A percentile compares a stretch with the other conserved stretches of the same genome.
phyloP scores from a whole-genome alignment of 2,329 filamentous ascomycete genomes.

The Cladosporium sp. region DNA sequence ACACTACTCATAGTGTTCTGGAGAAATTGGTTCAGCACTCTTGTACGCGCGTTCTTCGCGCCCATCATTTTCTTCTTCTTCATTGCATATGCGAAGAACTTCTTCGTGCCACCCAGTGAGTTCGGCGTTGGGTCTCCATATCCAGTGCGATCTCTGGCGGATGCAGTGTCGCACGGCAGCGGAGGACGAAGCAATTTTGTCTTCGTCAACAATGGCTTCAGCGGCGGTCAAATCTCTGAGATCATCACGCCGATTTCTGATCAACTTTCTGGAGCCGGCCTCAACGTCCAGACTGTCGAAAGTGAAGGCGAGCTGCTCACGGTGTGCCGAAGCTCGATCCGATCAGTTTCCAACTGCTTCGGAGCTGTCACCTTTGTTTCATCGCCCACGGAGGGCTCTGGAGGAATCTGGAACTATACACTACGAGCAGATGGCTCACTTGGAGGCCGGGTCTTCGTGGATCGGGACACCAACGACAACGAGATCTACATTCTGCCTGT shows the following conservation, averaged over 20 bases:
- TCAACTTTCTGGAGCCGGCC: constrained; percentile 59
- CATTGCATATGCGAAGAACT: constrained; percentile 71
- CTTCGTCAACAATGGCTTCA: constrained; percentile 73
- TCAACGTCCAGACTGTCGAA: constrained; percentile 57
- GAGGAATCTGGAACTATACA: constrained; percentile 81
- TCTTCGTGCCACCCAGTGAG: constrained; percentile 75
- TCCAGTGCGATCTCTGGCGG: constrained; percentile 64
- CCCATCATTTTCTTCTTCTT: constrained; percentile 56
- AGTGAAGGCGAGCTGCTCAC: constrained; percentile 61
- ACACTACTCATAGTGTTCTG: constrained; percentile 58
- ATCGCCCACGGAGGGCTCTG: constrained; percentile 70
- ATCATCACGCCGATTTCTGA: constrained; percentile 66
- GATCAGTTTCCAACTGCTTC: constrained; percentile 71
- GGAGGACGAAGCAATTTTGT: constrained; percentile 68
- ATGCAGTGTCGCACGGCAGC: constrained; percentile 62
- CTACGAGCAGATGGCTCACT: constrained; percentile 74
- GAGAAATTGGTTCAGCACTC: constrained; percentile 57
- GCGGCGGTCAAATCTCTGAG: constrained; percentile 69
- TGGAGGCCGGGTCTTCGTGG: constrained; percentile 64
- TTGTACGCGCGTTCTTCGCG: constrained; percentile 57
- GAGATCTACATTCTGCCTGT: constrained; percentile 78
- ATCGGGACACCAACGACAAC: constrained; percentile 68
- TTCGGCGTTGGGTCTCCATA: constrained; percentile 70
- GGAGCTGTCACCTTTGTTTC: constrained; percentile 74
- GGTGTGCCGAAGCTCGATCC: constrained; percentile 59